Conservation (phyloP, 148 eudicot species). For the Spergularia bocconei region DNA sequence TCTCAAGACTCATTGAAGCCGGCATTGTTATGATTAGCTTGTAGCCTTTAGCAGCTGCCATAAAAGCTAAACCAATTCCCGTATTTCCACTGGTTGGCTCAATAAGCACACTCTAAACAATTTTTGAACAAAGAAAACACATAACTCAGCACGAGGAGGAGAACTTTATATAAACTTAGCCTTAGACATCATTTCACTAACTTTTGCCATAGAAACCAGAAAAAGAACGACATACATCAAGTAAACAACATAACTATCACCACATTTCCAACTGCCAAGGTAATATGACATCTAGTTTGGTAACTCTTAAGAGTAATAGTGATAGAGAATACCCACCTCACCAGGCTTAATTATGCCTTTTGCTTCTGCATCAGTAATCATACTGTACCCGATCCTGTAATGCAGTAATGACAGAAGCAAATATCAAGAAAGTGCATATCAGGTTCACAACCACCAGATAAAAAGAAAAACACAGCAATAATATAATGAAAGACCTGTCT, state of each 20-base stretch:
- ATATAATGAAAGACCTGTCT: conserved; percentile 46
- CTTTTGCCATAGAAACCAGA: not conserved
- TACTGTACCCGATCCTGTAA: conserved; percentile 47
- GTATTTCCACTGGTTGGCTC: conserved; percentile 39
- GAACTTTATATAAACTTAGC: not conserved
- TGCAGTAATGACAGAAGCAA: not conserved
- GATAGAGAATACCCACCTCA: conserved; percentile 31
- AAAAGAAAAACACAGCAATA: not conserved
- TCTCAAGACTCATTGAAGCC: conserved; percentile 37
- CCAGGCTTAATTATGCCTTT: conserved; percentile 45
- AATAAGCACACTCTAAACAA: conserved; percentile 19
- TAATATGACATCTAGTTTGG: conserved; percentile 7
- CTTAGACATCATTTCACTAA: not conserved
- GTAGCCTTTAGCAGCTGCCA: conserved; percentile 38
- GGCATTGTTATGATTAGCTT: conserved; percentile 38
- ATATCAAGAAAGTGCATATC: not conserved
- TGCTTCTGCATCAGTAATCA: conserved; percentile 47
- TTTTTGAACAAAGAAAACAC: not conserved
- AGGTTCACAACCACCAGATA: not conserved
- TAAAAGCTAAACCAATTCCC: conserved; percentile 35
- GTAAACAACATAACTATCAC: not conserved
- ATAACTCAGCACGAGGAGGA: conserved; percentile 11
- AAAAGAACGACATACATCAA: not conserved
- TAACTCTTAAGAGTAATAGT: conserved; percentile 1
- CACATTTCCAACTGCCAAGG: not conserved